These are phyloP conservation scores for Vanderwaltozyma verrucispora DNA, from an alignment of 805 yeast species.

Conservation along the genomic window DNA sequence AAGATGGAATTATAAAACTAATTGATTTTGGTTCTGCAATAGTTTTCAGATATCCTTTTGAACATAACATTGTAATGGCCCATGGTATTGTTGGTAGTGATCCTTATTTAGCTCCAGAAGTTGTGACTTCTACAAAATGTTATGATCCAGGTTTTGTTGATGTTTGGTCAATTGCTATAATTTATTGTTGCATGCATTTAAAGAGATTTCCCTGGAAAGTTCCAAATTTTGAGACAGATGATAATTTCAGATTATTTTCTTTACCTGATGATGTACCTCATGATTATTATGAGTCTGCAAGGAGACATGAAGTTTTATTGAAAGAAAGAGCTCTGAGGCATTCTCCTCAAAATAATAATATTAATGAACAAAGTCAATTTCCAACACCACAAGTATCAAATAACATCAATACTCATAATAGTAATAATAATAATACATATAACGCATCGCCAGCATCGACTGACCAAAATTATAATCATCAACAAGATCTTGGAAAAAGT, in stretches of 20 bases:
- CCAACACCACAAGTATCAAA: too few relatives aligned
- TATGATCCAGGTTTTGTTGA: constrained; percentile 74
- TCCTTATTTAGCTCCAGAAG: constrained; percentile 82
- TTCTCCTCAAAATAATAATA: too few relatives aligned
- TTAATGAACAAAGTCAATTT: background rate
- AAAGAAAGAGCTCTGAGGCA: constrained; percentile 32
- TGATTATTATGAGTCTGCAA: constrained; percentile 62
- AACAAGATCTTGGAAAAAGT: background rate
- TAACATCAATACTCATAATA: too few relatives aligned
- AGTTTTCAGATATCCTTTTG: constrained; percentile 71
- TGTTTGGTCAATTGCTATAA: constrained; percentile 76
- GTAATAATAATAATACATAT: too few relatives aligned
- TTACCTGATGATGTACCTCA: constrained; percentile 64
- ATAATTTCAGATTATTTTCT: constrained; percentile 54
- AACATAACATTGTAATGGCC: constrained; percentile 43
- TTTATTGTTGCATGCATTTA: constrained; percentile 76
- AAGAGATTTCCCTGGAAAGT: constrained; percentile 83
- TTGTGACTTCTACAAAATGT: constrained; percentile 34
- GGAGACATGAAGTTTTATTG: constrained; percentile 53
- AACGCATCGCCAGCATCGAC: background rate
- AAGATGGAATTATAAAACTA: constrained; percentile 61
- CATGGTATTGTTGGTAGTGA: constrained; percentile 79
- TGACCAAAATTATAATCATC: too few relatives aligned
- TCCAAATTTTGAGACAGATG: constrained; percentile 56
- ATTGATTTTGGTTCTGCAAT: constrained; percentile 82